phyloP scores from a whole-genome alignment of 2,329 filamentous ascomycete genomes.

The Trichoderma breve region DNA sequence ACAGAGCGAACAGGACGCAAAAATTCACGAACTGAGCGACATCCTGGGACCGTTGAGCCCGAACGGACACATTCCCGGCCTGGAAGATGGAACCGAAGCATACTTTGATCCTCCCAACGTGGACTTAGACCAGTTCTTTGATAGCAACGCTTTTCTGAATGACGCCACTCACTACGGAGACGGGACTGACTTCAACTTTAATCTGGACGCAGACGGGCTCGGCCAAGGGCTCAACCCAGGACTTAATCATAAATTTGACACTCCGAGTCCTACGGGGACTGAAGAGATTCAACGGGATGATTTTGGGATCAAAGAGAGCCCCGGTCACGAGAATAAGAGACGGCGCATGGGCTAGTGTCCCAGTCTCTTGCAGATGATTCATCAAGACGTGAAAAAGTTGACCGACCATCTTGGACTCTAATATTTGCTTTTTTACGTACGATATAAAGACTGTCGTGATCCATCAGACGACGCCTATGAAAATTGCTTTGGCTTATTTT shows the following conservation, averaged over 20 bases:
- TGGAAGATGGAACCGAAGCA: conserved; percentile 45
- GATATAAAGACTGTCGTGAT: neutral
- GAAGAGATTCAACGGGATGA: conserved; percentile 52
- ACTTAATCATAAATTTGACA: conserved; percentile 27
- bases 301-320: conserved; percentile 30
- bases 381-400: neutral
- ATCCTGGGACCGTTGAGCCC: conserved; percentile 78
- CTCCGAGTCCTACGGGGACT: conserved; percentile 47
- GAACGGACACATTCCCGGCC: conserved; percentile 71
- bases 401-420: neutral
- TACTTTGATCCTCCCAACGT: conserved; percentile 40
- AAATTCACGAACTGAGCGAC: conserved; percentile 71
- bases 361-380: neutral
- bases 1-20: conserved; percentile 73
- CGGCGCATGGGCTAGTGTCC: conserved; percentile 35
- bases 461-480: neutral
- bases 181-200: conserved; percentile 52
- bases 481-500: neutral
- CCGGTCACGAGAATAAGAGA: conserved; percentile 37
- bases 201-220: conserved; percentile 39
- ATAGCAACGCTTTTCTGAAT: conserved; percentile 41
- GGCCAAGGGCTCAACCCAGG: neutral
- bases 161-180: conserved; percentile 41
- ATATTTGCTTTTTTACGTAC: neutral
- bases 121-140: conserved; percentile 54